Percentiles rank a stretch among this genome's conserved stretches.
Evolutionary conservation across 192 early-diverging fungal species (phyloP).

Genomic region (Mortierella hygrophila): DNA sequence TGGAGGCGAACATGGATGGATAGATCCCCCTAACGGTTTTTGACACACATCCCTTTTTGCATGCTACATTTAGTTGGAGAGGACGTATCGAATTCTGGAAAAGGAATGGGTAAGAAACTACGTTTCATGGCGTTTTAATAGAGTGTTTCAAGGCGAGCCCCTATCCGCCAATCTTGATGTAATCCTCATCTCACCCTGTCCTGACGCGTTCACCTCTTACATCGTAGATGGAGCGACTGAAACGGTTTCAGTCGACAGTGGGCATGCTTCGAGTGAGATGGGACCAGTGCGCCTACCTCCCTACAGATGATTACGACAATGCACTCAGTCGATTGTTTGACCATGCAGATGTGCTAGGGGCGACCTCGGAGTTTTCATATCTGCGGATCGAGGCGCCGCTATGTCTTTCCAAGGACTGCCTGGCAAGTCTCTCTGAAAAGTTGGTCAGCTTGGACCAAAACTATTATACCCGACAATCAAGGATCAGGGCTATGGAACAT

Average conservation of each 20-base stretch:
- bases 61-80: conserved; percentile 23
- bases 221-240: conserved; percentile 18
- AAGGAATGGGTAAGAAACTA: conserved; percentile 43
- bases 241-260: conserved; percentile 39
- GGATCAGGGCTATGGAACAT: conserved; percentile 50
- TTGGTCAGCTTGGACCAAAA: conserved; percentile 44
- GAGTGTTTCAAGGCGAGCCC: not conserved
- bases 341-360: conserved; percentile 16
- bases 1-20: not conserved
- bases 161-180: not conserved
- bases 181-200: not conserved
- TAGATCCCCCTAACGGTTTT: not conserved
- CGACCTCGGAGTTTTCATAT: conserved; percentile 16
- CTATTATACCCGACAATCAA: conserved; percentile 54
- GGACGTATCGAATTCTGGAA: conserved; percentile 34
- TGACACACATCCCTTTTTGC: not conserved
- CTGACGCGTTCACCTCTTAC: not conserved
- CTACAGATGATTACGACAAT: conserved; percentile 34
- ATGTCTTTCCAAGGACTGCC: conserved; percentile 55
- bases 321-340: conserved; percentile 39
- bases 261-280: conserved; percentile 39
- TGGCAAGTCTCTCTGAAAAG: conserved; percentile 49
- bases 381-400: conserved; percentile 51
- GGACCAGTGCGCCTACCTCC: conserved; percentile 43
- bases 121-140: conserved; percentile 6